Evolutionary conservation across 73 alveolate genomes (phyloP), one percentile per base, ranked within the genome.

Genomic region (Paramecium sexaurelia): DNA sequence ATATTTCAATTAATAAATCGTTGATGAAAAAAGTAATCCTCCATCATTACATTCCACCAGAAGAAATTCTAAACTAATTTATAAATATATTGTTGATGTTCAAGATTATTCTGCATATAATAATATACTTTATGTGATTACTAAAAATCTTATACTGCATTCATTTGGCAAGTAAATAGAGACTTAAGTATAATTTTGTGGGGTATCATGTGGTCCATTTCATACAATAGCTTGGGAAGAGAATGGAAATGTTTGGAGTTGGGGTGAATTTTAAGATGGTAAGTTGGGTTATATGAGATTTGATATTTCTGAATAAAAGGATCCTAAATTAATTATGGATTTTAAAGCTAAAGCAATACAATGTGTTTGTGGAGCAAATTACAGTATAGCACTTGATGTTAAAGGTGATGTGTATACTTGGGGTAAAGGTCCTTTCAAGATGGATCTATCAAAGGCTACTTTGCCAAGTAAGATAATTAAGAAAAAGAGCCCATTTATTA

Each of bases 401-500:
- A 39, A 39, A 33, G 90, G 90, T 4, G 90, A 78, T 78, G 39
- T 78, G 2, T 78, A 78, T 78, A 45, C 90, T 19, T 78, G 90
- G 90, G 90, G 90, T 5, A 78, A 78, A 55, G 90, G 90, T 0
- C 90, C 90, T 24, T 78, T 78, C 29, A 78, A 78, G 27, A 78
- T 41, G 45, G 71, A 78, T 41, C 19, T 78, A 41, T 22, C 55
- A 19, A 39, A 45, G 19, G 90, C 90, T 19, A 43, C 55, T 19
- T 20, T 29, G 73, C 90, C 90, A 7, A 41, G 75, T 43, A 78
- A 17, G 41, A 61, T 61, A 26, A 61, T 61, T 22, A 61, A 32
- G 43, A 61, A 61, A 61, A 61, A 61, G n/a, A 61, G 83, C 17
- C 90, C 90, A 26, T 40, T 78, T 33, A 43, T 78, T 10, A 78